These are phyloP conservation scores for Fusarium foetens DNA, from an alignment of 2,329 filamentous ascomycete genomes.

Conservation along the genomic window DNA sequence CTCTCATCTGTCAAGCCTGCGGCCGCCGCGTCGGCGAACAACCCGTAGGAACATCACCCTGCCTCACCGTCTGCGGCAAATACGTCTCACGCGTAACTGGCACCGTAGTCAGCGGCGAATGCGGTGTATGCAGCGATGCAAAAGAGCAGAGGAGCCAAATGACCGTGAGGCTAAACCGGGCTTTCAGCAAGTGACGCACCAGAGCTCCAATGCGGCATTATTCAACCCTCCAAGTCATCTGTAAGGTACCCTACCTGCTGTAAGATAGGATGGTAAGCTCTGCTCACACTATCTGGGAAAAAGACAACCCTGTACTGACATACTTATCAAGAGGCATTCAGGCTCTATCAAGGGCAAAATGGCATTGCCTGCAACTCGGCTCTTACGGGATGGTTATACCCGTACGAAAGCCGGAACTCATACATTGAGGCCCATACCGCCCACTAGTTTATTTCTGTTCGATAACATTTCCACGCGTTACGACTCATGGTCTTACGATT, in stretches of 20 bases:
- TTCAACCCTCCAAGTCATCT: not conserved
- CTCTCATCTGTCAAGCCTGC: conserved; percentile 38
- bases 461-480: conserved; percentile 19
- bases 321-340: conserved; percentile 1
- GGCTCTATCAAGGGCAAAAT: conserved; percentile 3
- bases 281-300: conserved; percentile 13
- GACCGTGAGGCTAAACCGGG: conserved; percentile 36
- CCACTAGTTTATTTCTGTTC: not conserved
- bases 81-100: conserved; percentile 43
- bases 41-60: conserved; percentile 39
- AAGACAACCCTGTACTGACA: conserved; percentile 6
- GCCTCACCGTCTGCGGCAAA: conserved; percentile 41
- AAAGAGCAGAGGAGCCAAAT: conserved; percentile 37
- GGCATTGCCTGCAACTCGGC: not conserved
- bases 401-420: not conserved
- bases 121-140: conserved; percentile 39
- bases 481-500: conserved; percentile 33
- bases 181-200: conserved; percentile 37
- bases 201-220: conserved; percentile 9
- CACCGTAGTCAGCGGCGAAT: conserved; percentile 39
- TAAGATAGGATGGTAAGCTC: conserved; percentile 9
- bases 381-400: not conserved
- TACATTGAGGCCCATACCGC: not conserved
- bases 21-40: conserved; percentile 41
- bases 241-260: conserved; percentile 12